phyloP scores from a whole-genome alignment of 768 basidiomycete species.

The Chalciporus chontae region DNA sequence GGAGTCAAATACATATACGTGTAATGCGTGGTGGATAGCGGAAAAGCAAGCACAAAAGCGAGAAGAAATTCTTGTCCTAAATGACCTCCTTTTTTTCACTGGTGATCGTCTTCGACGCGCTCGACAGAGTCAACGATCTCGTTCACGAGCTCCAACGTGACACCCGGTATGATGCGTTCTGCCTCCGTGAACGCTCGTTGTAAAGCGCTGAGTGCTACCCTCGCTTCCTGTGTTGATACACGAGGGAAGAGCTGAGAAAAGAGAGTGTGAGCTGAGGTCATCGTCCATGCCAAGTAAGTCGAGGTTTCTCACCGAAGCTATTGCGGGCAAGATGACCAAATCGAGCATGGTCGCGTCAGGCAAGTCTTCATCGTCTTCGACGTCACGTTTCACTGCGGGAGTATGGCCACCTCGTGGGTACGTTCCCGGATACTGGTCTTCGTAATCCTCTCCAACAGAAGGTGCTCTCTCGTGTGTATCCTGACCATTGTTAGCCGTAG shows the following conservation, averaged over 20 bases:
- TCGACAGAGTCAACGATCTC: slow-evolving; percentile 94
- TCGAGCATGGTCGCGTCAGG: slow-evolving; percentile 92
- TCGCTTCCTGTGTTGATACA: slow-evolving; percentile 89
- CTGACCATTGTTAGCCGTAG: slow-evolving; percentile 21
- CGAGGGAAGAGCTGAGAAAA: slow-evolving; percentile 76
- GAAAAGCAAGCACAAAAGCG: slow-evolving; percentile 13
- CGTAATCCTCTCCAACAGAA: slow-evolving; percentile 66
- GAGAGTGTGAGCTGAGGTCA: slow-evolving; percentile 5
- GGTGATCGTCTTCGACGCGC: slow-evolving; percentile 72
- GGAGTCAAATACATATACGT: slow-evolving; percentile 14
- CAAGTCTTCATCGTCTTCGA: slow-evolving; percentile 53
- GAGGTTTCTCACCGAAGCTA: slow-evolving; percentile 77
- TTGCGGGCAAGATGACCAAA: slow-evolving; percentile 92
- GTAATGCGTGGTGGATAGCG: slow-evolving; percentile 14
- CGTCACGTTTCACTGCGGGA: slow-evolving; percentile 32
- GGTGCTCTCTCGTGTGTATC: slow-evolving; percentile 41
- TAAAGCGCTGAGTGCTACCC: slow-evolving; percentile 78
- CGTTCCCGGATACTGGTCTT: slow-evolving; percentile 50
- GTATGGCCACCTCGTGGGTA: slow-evolving; percentile 45
- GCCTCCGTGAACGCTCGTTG: slow-evolving; percentile 94
- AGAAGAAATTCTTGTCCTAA: not conserved
- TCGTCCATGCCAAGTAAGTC: not conserved
- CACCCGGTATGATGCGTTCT: slow-evolving; percentile 92
- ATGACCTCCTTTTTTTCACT: slow-evolving; percentile 10
- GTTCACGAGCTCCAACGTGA: slow-evolving; percentile 88